phyloP scores from a whole-genome alignment of 345 rosid genomes.

The Crucihimalaya himalaica region DNA sequence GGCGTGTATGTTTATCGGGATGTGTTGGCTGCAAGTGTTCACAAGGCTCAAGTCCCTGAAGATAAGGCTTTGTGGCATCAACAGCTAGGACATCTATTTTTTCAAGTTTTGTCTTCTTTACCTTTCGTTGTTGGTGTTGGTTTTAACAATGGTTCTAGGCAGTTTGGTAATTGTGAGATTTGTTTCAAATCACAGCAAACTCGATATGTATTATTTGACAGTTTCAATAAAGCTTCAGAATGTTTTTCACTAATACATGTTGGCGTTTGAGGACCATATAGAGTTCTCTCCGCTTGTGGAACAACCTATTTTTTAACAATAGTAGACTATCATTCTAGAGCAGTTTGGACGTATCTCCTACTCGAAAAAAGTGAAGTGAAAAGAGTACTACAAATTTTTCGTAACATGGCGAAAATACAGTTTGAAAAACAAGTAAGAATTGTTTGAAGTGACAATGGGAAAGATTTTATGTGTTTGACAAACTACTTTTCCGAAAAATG shows the following conservation, averaged over 20 bases:
- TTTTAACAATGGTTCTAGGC: neutral
- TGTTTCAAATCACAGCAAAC: neutral
- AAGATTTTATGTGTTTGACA: too few relatives aligned
- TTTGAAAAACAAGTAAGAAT: too few relatives aligned
- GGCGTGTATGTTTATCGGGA: neutral
- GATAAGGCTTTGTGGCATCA: neutral
- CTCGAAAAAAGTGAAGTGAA: neutral
- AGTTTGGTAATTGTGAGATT: neutral
- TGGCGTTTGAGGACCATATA: neutral
- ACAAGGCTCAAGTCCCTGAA: neutral
- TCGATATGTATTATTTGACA: neutral
- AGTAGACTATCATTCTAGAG: neutral
- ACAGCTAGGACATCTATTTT: neutral
- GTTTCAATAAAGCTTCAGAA: neutral
- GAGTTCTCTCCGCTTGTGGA: neutral
- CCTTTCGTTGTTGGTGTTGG: neutral
- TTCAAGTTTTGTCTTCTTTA: neutral
- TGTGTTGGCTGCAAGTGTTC: neutral
- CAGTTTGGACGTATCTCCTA: neutral
- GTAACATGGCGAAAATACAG: too few relatives aligned
- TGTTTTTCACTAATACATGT: neutral
- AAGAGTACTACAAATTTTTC: too few relatives aligned
- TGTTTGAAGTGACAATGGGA: too few relatives aligned
- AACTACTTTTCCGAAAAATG: too few relatives aligned
- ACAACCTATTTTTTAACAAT: neutral